Conservation (phyloP, 2,329 filamentous ascomycete genomes). For the Bipolaris gigantea region DNA sequence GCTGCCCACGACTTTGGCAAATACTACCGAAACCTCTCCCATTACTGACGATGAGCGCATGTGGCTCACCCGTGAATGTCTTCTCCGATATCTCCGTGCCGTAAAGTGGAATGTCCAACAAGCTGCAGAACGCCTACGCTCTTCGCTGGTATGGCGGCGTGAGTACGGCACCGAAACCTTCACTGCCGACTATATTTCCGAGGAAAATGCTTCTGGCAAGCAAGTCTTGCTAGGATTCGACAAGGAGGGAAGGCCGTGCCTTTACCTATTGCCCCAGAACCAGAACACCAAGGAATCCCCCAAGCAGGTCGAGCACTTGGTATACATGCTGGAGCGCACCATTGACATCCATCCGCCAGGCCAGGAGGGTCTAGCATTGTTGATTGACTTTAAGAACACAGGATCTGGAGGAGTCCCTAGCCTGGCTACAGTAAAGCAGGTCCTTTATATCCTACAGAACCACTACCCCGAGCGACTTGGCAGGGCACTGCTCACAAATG, state of each 20-base stretch:
- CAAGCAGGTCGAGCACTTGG: slow-evolving; percentile 87
- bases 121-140: slow-evolving; percentile 75
- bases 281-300: slow-evolving; percentile 91
- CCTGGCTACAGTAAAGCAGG: slow-evolving; percentile 75
- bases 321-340: slow-evolving; percentile 91
- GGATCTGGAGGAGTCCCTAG: slow-evolving; percentile 76
- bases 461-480: slow-evolving; percentile 95
- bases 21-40: slow-evolving; percentile 60
- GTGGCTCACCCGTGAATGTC: slow-evolving; percentile 89
- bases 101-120: slow-evolving; percentile 81
- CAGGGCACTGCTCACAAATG: slow-evolving; percentile 83
- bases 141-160: slow-evolving; percentile 83
- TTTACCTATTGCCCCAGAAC: slow-evolving; percentile 84
- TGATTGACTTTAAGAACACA: slow-evolving; percentile 89
- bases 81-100: slow-evolving; percentile 89
- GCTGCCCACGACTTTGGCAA: slow-evolving; percentile 65
- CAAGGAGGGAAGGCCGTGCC: slow-evolving; percentile 79
- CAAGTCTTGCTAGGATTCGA: slow-evolving; percentile 89
- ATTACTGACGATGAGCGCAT: slow-evolving; percentile 79
- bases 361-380: slow-evolving; percentile 81
- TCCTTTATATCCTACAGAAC: slow-evolving; percentile 88
- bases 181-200: slow-evolving; percentile 83
- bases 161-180: slow-evolving; percentile 79
- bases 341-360: slow-evolving; percentile 85
- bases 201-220: slow-evolving; percentile 96